Conservation (phyloP, 2,329 filamentous ascomycete genomes). For the Cadophora sp. region DNA sequence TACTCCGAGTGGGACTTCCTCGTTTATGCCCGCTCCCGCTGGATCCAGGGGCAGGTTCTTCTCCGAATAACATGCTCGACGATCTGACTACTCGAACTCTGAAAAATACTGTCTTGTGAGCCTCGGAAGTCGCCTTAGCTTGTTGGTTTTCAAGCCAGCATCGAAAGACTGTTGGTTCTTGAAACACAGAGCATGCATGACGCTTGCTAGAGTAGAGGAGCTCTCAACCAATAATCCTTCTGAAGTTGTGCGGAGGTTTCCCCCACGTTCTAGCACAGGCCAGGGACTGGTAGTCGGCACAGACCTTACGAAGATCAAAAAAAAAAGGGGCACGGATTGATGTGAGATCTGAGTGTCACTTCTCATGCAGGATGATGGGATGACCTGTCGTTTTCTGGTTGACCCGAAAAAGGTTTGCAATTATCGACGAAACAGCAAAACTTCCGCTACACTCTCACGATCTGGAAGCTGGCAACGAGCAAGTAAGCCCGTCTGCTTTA, state of each 20-base stretch:
- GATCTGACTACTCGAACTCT: not conserved
- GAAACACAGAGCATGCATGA: not conserved
- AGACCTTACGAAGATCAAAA: not conserved
- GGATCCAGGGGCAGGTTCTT: not conserved
- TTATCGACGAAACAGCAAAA: not conserved
- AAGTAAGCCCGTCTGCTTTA: not conserved
- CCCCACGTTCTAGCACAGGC: slow-evolving; percentile 10
- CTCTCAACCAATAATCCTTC: not conserved
- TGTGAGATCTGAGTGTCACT: slow-evolving; percentile 25
- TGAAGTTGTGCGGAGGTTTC: not conserved
- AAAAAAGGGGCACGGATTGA: slow-evolving; percentile 24
- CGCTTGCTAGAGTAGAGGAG: not conserved
- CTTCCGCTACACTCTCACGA: not conserved
- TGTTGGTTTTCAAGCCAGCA: not conserved
- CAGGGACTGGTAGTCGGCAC: not conserved
- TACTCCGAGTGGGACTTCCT: slow-evolving; percentile 1
- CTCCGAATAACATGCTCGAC: not conserved
- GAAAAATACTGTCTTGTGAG: not conserved
- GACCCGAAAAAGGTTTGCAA: not conserved
- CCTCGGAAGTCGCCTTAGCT: not conserved
- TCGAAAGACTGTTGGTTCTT: not conserved
- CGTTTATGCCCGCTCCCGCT: slow-evolving; percentile 12
- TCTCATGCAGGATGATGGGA: slow-evolving; percentile 18
- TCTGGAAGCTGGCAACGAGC: not conserved
- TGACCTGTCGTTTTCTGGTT: slow-evolving; percentile 22